Conservation (phyloP, 139 green algal genomes). For the Closterium sp. region DNA sequence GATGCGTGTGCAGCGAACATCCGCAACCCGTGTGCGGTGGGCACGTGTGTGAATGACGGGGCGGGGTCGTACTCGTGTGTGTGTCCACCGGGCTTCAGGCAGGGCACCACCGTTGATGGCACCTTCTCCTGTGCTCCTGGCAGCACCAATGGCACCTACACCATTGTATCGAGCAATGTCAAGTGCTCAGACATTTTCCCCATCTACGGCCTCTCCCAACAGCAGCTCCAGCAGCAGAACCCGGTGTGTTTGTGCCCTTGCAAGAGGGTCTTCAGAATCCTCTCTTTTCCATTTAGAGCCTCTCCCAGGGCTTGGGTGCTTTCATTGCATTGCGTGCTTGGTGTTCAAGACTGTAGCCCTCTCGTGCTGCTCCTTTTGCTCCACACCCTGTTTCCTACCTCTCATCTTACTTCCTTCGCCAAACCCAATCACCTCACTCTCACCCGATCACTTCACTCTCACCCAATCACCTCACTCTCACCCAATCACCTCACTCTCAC, state of each 20-base stretch:
- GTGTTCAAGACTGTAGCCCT: not conserved
- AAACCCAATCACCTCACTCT: too few species aligned
- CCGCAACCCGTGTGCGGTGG: not conserved
- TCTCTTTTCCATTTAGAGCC: too few species aligned
- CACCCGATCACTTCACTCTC: too few species aligned
- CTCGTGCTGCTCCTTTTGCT: not conserved
- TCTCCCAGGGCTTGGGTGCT: too few species aligned
- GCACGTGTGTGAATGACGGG: not conserved
- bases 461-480: too few species aligned
- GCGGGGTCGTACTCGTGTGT: not conserved
- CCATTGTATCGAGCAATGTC: not conserved
- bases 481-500: too few species aligned
- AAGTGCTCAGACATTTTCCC: not conserved
- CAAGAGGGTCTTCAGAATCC: too few species aligned
- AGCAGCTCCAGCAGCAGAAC: not conserved
- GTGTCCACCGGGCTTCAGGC: not conserved
- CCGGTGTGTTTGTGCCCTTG: not conserved
- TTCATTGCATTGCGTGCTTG: too few species aligned
- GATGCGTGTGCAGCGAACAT: not conserved
- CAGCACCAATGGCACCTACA: not conserved
- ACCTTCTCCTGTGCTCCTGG: not conserved
- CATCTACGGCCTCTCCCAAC: not conserved
- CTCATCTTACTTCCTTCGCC: too few species aligned
- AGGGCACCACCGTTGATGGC: not conserved
- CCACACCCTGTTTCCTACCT: not conserved